phyloP scores from a whole-genome alignment of 305 asterid species.

The Solanum chacoense region DNA sequence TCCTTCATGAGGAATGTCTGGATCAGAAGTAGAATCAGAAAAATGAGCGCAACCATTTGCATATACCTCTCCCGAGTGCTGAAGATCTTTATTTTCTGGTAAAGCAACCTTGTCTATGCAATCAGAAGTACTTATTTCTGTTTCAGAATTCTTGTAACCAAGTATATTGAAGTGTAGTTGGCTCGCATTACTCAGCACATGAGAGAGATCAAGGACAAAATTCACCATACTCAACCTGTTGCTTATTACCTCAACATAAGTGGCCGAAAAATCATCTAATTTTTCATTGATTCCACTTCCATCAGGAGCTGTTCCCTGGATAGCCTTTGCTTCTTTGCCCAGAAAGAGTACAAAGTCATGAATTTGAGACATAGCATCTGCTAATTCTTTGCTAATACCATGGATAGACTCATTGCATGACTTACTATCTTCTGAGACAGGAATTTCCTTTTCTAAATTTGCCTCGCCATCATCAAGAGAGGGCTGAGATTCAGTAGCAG shows the following conservation, averaged over 20 bases:
- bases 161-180: conserved; percentile 45
- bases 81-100: conserved; percentile 52
- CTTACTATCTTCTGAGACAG: conserved; percentile 1
- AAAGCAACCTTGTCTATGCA: conserved; percentile 81
- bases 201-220: conserved; percentile 54
- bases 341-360: conserved; percentile 12
- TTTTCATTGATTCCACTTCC: conserved; percentile 39
- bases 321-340: conserved; percentile 11
- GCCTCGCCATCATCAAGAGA: conserved; percentile 21
- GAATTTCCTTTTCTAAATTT: conserved; percentile 10
- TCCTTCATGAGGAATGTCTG: conserved; percentile 68
- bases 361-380: conserved; percentile 11
- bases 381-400: conserved; percentile 7
- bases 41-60: conserved; percentile 42
- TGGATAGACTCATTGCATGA: neutral
- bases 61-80: conserved; percentile 27
- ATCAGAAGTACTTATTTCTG: conserved; percentile 47
- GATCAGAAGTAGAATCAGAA: conserved; percentile 76
- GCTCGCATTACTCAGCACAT: conserved; percentile 41
- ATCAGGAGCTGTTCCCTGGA: conserved; percentile 17
- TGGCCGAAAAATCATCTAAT: conserved; percentile 40
- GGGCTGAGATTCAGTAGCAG: conserved; percentile 10
- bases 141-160: conserved; percentile 47
- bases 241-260: conserved; percentile 38
- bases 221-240: conserved; percentile 27